These are phyloP conservation scores for Lyophyllum semitale DNA, from an alignment of 768 basidiomycete species.

Conservation along the genomic window DNA sequence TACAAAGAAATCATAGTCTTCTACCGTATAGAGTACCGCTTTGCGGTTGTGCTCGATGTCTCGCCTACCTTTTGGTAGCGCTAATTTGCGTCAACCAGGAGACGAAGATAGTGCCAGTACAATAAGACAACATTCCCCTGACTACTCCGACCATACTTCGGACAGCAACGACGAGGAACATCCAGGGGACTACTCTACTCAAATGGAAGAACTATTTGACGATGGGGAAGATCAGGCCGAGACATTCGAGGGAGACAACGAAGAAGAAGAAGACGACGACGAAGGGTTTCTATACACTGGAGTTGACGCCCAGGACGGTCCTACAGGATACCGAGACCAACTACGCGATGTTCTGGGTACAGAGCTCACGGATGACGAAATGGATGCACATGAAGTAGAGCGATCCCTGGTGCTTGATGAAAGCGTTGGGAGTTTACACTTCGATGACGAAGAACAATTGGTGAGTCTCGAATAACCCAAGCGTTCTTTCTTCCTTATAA, in stretches of 20 bases:
- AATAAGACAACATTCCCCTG: constrained; percentile 21
- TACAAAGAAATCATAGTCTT: background rate
- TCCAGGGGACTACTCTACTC: constrained; percentile 62
- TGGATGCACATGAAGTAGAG: constrained; percentile 44
- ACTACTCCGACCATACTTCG: constrained; percentile 44
- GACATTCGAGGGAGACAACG: constrained; percentile 26
- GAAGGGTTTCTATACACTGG: constrained; percentile 77
- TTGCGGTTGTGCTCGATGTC: constrained; percentile 10
- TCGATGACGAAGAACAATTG: constrained; percentile 26
- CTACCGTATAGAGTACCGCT: background rate
- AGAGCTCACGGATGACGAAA: constrained; percentile 54
- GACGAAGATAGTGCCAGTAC: constrained; percentile 24
- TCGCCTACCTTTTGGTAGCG: constrained; percentile 1
- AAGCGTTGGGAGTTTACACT: constrained; percentile 24
- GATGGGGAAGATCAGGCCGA: constrained; percentile 37
- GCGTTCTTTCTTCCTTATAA: no score
- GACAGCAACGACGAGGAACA: constrained; percentile 38
- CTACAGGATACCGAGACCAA: constrained; percentile 63
- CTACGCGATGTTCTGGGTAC: constrained; percentile 73
- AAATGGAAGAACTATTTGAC: constrained; percentile 68
- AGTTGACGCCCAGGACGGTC: constrained; percentile 53
- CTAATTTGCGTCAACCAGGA: background rate
- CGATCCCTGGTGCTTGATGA: constrained; percentile 42
- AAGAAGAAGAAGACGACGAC: constrained; percentile 53
- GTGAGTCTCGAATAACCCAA: constrained; percentile 28